Conservation (phyloP, 495 filamentous ascomycete species). For the Melanomma pulvis-pyrius region DNA sequence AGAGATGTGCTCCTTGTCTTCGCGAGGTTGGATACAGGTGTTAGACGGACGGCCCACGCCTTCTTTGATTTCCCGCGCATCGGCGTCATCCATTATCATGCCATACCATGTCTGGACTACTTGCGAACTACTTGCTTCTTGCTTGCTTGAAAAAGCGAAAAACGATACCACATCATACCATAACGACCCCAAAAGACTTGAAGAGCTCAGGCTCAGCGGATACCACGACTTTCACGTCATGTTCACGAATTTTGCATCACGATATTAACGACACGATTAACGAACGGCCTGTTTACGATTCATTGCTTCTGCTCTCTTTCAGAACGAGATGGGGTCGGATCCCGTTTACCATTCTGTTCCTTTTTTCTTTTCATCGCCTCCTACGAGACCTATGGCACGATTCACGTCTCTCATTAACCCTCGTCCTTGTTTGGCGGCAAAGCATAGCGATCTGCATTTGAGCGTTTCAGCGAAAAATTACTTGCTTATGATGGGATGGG, state of each 20-base stretch:
- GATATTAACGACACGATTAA: constrained; percentile 27
- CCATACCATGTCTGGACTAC: background rate
- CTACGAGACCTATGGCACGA: background rate
- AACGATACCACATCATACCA: constrained; percentile 19
- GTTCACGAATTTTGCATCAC: constrained; percentile 17
- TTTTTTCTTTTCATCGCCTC: background rate
- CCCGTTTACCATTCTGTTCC: background rate
- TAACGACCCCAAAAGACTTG: constrained; percentile 37
- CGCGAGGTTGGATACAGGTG: constrained; percentile 33
- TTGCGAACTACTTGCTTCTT: background rate
- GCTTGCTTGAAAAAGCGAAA: constrained; percentile 5
- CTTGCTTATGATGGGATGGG: background rate
- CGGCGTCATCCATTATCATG: constrained; percentile 9
- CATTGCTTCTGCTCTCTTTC: constrained; percentile 7
- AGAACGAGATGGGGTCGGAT: background rate
- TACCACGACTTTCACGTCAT: constrained; percentile 28
- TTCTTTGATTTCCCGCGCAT: constrained; percentile 6
- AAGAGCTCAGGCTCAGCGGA: constrained; percentile 40
- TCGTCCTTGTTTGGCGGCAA: background rate
- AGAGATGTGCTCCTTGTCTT: constrained; percentile 38
- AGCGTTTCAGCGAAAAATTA: background rate
- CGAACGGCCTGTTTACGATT: constrained; percentile 6
- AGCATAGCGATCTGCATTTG: background rate
- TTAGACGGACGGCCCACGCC: constrained; percentile 5
- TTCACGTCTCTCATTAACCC: background rate